Evolutionary conservation across 2,329 filamentous ascomycete species (phyloP), one percentile per base, ranked within the genome.

Genomic region (Fusarium buharicum): DNA sequence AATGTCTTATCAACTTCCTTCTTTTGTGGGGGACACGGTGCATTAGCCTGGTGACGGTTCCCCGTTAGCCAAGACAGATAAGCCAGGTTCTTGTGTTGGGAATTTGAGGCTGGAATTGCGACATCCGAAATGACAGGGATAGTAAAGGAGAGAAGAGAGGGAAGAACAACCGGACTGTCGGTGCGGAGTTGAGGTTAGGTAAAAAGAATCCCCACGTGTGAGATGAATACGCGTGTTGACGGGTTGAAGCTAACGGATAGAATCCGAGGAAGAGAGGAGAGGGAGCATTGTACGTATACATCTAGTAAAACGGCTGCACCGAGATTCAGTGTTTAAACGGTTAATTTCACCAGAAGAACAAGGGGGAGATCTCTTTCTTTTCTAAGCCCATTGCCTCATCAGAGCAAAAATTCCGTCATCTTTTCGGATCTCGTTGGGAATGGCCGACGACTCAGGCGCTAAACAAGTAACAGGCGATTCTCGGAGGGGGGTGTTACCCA

Each of bases 41-140:
- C 56, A 59, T 52, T 53, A 47, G 53, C 18, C 7, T 10, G 16
- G 16, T 40, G 30, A 41, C 37, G 16, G 12, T 27, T 4, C 18
- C 40, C 40, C 18, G 20, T 34, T 17, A 17, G 16, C 30, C 43
- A 45, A 44, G 38, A 45, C 11, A 34, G 17, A 40, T 17, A 34
- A 16, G 6, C 28, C 27, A 39, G 28, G 41, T 16, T 38, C 17
- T 9, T 14, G 39, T 34, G 24, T 48, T 50, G 30, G 20, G 37
- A 60, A 64, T 64, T 50, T 28, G 48, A 40, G 52, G 52, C 61
- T 62, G 24, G 40, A 50, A 64, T 64, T 44, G 62, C 61, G 62
- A 64, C 48, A 64, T 65, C 61, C 62, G 62, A 58, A 54, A 27
- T 18, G 48, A 48, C 43, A 53, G 49, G 61, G 50, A 16, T 47